phyloP scores from a whole-genome alignment of 495 filamentous ascomycete species.

The Aspergillus nanangensis region DNA sequence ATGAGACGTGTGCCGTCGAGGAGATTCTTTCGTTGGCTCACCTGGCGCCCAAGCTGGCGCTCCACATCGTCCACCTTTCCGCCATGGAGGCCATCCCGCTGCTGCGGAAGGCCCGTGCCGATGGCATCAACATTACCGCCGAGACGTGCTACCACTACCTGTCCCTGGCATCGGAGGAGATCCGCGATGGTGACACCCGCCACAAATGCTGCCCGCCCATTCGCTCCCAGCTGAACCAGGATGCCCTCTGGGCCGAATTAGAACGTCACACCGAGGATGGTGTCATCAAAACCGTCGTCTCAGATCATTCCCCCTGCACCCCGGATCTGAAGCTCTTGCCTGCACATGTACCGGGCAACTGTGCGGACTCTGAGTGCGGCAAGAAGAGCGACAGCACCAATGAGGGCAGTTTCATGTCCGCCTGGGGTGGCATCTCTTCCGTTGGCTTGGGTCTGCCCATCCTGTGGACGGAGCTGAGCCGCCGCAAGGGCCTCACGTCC shows the following conservation, averaged over 20 bases:
- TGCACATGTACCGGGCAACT: constrained; percentile 49
- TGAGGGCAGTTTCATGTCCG: constrained; percentile 84
- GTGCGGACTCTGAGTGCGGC: constrained; percentile 20
- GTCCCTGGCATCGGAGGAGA: constrained; percentile 79
- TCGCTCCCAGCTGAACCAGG: constrained; percentile 76
- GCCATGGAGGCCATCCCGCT: constrained; percentile 90
- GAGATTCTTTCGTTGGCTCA: constrained; percentile 78
- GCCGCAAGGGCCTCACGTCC: constrained; percentile 41
- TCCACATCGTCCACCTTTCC: constrained; percentile 95
- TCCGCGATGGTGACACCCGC: constrained; percentile 84
- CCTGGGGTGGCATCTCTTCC: constrained; percentile 94
- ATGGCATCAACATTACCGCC: constrained; percentile 85
- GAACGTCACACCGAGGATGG: constrained; percentile 56
- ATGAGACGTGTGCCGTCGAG: constrained; percentile 88
- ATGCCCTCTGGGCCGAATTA: constrained; percentile 83
- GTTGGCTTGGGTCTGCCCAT: constrained; percentile 91
- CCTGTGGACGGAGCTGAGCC: constrained; percentile 76
- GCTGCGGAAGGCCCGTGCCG: constrained; percentile 71
- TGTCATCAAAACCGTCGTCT: constrained; percentile 92
- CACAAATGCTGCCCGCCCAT: constrained; percentile 99
- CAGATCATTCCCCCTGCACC: constrained; percentile 94
- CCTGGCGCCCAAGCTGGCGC: constrained; percentile 73
- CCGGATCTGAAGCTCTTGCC: constrained; percentile 90
- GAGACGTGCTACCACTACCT: constrained; percentile 99
- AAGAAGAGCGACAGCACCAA: constrained; percentile 2